These are phyloP conservation scores for Penium margaritaceum DNA, from an alignment of 139 green algal genomes.

Conservation along the genomic window DNA sequence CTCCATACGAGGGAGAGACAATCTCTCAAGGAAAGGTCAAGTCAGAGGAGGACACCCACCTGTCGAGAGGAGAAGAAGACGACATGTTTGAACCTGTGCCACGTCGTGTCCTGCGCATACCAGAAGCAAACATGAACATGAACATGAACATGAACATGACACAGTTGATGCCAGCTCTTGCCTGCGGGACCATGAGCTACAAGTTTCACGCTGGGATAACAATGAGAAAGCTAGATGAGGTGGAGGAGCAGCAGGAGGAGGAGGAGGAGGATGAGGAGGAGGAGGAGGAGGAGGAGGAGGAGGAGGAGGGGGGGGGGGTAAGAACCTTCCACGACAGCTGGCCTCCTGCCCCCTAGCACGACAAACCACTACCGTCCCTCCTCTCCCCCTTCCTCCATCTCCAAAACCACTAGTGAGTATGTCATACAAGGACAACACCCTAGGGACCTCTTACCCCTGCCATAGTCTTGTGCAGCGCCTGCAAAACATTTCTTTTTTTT, in stretches of 20 bases:
- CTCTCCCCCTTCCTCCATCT: too few species aligned
- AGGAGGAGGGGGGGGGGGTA: not conserved
- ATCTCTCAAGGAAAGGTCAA: too few species aligned
- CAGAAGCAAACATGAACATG: not conserved
- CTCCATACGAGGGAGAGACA: too few species aligned
- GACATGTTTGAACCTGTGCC: slow-evolving; percentile 54
- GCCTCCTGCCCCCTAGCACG: too few species aligned
- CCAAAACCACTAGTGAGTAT: too few species aligned
- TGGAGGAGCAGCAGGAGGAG: not conserved
- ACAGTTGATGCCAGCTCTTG: not conserved
- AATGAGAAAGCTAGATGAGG: not conserved
- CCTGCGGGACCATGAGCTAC: too few species aligned
- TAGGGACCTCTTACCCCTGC: too few species aligned
- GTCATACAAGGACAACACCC: too few species aligned
- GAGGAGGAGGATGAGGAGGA: not conserved
- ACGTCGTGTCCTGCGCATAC: slow-evolving; percentile 33
- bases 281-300: not conserved
- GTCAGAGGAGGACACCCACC: slow-evolving; percentile 15
- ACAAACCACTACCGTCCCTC: too few species aligned
- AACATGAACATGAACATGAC: not conserved
- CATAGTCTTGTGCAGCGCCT: too few species aligned
- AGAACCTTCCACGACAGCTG: too few species aligned
- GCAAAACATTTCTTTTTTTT: too few species aligned
- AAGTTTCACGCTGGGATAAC: not conserved
- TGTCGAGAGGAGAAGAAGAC: slow-evolving; percentile 52